These are phyloP conservation scores for Cymodocea nodosa DNA, from an alignment of 116 monocot species.

Conservation along the genomic window DNA sequence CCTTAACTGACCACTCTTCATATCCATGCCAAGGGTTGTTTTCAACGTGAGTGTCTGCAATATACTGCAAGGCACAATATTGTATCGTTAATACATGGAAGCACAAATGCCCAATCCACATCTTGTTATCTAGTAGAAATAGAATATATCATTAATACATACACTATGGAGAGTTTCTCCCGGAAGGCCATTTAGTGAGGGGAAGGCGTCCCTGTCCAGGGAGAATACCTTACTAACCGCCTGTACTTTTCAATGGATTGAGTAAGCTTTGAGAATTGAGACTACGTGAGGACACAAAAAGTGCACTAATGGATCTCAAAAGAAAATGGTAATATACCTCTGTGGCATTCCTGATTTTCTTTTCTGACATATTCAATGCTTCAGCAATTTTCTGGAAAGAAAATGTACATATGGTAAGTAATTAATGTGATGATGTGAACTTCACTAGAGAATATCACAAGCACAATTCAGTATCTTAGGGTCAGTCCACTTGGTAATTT, in stretches of 20 bases:
- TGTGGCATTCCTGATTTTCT: constrained; percentile 87
- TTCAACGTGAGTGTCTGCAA: constrained; percentile 67
- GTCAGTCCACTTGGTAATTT: too few relatives aligned
- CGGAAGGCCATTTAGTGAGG: constrained; percentile 69
- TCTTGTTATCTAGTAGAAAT: not conserved
- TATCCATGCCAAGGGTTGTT: constrained; percentile 92
- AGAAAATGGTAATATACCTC: constrained; percentile 34
- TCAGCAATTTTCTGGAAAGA: constrained; percentile 70
- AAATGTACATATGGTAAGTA: constrained; percentile 1
- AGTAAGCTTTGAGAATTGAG: not conserved
- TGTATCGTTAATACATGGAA: not conserved
- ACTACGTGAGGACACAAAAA: not conserved
- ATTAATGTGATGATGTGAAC: not conserved
- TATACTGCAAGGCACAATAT: constrained; percentile 39
- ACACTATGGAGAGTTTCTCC: constrained; percentile 88
- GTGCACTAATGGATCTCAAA: not conserved
- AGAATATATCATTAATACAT: constrained; percentile 6
- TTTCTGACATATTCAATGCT: constrained; percentile 61
- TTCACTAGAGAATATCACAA: too few relatives aligned
- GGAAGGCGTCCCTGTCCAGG: constrained; percentile 82
- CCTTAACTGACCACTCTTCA: constrained; percentile 81
- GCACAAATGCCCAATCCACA: constrained; percentile 3
- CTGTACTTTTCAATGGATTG: constrained; percentile 23
- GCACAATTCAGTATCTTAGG: too few relatives aligned
- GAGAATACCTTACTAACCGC: constrained; percentile 72